Conservation (phyloP, 2,329 filamentous ascomycete species). For the Trichoderma sp. region DNA sequence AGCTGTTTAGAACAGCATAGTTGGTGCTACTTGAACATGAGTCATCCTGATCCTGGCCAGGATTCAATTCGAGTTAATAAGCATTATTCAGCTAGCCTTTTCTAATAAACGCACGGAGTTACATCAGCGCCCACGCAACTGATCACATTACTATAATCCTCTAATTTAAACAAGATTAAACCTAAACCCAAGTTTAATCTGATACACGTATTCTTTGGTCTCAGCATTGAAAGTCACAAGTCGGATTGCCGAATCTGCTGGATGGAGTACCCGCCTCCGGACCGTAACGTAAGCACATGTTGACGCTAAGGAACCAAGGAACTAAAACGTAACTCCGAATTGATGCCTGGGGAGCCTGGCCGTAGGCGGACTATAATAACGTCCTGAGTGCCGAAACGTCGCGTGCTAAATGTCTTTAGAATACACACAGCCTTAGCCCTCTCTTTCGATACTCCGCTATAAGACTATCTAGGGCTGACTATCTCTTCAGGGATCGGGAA, state of each 20-base stretch:
- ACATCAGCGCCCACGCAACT: neutral
- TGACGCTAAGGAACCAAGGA: slow-evolving; percentile 8
- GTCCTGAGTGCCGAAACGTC: neutral
- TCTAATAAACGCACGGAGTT: neutral
- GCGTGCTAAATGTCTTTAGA: neutral
- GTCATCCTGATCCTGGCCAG: neutral
- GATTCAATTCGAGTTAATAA: neutral
- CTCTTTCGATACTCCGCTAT: neutral
- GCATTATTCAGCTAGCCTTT: neutral
- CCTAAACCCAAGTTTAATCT: neutral
- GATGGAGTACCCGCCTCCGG: slow-evolving; percentile 9
- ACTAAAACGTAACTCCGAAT: slow-evolving; percentile 2
- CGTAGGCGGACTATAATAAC: neutral
- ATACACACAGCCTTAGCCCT: neutral
- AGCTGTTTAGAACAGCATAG: neutral
- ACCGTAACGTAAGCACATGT: neutral
- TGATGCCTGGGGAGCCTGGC: neutral
- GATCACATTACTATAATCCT: neutral
- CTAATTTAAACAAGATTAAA: neutral
- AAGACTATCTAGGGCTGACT: no score
- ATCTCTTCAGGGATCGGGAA: neutral
- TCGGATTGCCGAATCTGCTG: neutral
- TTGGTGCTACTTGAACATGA: neutral
- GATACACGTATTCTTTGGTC: neutral
- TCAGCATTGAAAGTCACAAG: neutral